Conservation (phyloP, 305 asterid genomes). For the Rubia tinctorum region DNA sequence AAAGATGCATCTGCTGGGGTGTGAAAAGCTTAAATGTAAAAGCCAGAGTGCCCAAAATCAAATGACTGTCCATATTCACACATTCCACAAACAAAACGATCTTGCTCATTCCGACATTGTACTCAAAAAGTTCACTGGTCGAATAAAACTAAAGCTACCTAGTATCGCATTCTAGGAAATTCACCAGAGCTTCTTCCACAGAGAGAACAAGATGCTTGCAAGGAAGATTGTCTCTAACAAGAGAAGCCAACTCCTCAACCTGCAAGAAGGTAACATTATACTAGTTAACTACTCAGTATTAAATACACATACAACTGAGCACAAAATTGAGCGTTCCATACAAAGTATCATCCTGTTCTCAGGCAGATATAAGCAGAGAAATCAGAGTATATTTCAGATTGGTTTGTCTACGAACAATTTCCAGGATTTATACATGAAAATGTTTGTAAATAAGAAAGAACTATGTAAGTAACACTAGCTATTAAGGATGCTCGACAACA, state of each 20-base stretch:
- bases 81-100: conserved; percentile 8
- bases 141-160: conserved; percentile 42
- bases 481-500: neutral
- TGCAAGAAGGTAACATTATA: conserved; percentile 26
- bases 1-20: neutral
- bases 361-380: neutral
- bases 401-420: neutral
- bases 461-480: neutral
- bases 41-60: neutral
- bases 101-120: neutral
- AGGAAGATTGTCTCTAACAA: conserved; percentile 70
- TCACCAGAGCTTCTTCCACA: conserved; percentile 62
- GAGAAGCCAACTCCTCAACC: conserved; percentile 94
- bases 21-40: neutral
- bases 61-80: neutral
- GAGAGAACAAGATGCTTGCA: conserved; percentile 86
- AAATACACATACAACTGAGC: neutral
- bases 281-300: neutral
- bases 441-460: neutral
- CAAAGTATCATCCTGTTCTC: neutral
- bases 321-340: conserved; percentile 6
- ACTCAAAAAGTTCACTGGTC: conserved; percentile 17
- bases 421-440: neutral
- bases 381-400: neutral
- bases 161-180: conserved; percentile 61